Percentiles rank a stretch among this genome's conserved stretches.
These are phyloP conservation scores for Aspergillus biplanus DNA, from an alignment of 495 filamentous ascomycete genomes.

Conservation along the genomic window DNA sequence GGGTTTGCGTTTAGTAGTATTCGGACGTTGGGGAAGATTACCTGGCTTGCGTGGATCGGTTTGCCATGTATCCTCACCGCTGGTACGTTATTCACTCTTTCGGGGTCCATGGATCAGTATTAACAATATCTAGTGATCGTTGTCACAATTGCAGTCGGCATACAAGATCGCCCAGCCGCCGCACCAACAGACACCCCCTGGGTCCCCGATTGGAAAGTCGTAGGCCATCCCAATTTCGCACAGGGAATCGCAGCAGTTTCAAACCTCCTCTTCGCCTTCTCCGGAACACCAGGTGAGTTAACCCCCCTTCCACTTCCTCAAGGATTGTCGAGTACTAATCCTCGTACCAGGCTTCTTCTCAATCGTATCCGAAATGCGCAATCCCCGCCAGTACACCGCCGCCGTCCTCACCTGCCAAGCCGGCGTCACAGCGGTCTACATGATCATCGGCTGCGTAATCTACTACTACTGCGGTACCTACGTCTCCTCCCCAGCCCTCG, in stretches of 20 bases:
- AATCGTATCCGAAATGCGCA: constrained; percentile 74
- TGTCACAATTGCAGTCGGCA: constrained; percentile 65
- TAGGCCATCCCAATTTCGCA: constrained; percentile 31
- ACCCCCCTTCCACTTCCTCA: neutral
- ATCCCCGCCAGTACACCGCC: constrained; percentile 59
- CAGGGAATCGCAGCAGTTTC: constrained; percentile 57
- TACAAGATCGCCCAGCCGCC: constrained; percentile 41
- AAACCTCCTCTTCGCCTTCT: constrained; percentile 66
- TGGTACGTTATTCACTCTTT: constrained; percentile 31
- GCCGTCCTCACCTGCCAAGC: constrained; percentile 46
- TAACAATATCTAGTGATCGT: constrained; percentile 62
- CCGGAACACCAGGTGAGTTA: constrained; percentile 49
- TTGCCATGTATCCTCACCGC: constrained; percentile 36
- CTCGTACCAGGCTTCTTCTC: constrained; percentile 56
- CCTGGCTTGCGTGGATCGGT: constrained; percentile 43
- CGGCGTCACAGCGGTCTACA: constrained; percentile 63
- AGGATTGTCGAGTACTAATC: neutral
- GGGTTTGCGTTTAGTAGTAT: constrained; percentile 34
- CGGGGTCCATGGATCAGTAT: constrained; percentile 33
- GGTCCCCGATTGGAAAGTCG: constrained; percentile 30
- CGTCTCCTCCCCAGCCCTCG: constrained; percentile 68
- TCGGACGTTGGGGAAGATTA: constrained; percentile 36
- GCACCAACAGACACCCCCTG: constrained; percentile 27
- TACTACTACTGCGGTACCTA: constrained; percentile 68
- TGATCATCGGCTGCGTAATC: constrained; percentile 63